Evolutionary conservation across 306 rosid genomes (phyloP).

Genomic region (Rosa lucieae): DNA sequence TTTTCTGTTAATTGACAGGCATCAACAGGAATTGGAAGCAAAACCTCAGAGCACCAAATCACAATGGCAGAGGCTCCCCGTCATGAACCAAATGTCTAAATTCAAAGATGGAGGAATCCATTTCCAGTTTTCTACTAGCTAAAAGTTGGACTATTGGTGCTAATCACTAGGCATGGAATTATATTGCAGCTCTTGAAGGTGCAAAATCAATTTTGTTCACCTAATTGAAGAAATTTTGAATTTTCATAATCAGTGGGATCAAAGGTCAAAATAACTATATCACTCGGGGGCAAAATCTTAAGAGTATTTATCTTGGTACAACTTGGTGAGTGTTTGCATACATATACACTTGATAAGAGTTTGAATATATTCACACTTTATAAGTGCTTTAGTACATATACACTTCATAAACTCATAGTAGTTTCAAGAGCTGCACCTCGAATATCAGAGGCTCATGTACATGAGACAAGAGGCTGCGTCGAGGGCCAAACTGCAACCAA

Average conservation of each 20-base stretch:
- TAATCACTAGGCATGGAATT: neutral
- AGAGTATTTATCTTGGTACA: neutral
- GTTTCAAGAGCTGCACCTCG: slow-evolving; percentile 89
- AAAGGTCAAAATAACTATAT: neutral
- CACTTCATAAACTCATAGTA: slow-evolving; percentile 33
- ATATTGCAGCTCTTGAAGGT: neutral
- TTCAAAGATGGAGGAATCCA: too few species aligned
- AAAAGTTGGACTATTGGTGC: neutral
- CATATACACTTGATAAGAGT: neutral
- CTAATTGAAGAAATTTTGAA: neutral
- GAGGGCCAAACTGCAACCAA: slow-evolving; percentile 87
- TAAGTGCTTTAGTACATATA: slow-evolving; percentile 10
- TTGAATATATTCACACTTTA: too few species aligned
- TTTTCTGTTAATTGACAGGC: too few species aligned
- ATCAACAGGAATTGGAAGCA: too few species aligned
- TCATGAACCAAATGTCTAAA: too few species aligned
- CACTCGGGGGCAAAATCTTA: neutral
- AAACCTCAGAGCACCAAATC: too few species aligned
- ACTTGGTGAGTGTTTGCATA: neutral
- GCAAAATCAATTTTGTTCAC: neutral
- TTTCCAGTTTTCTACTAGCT: too few species aligned
- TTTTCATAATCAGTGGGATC: neutral
- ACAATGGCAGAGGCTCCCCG: too few species aligned
- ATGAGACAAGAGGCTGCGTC: slow-evolving; percentile 83
- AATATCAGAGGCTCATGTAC: slow-evolving; percentile 77